phyloP scores from a whole-genome alignment of 2,329 filamentous ascomycete species.

The Leptosphaerulina australis region DNA sequence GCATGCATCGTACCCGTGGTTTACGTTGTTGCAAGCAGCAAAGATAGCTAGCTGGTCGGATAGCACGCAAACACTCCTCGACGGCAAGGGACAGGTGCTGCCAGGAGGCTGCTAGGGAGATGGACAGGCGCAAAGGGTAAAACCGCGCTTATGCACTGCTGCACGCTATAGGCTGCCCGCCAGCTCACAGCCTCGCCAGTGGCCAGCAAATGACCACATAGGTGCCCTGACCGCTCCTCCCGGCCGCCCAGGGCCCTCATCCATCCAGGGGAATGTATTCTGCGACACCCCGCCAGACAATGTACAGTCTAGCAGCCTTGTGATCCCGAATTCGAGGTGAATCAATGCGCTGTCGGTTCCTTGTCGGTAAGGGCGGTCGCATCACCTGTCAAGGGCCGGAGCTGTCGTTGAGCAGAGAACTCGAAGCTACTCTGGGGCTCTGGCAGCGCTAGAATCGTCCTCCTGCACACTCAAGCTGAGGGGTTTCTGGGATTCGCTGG shows the following conservation, averaged over 20 bases:
- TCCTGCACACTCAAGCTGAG: conserved; percentile 7
- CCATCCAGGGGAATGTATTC: conserved; percentile 35
- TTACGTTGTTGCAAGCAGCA: not conserved
- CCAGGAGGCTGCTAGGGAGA: no score
- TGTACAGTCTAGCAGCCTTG: conserved; percentile 17
- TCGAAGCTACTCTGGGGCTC: conserved; percentile 3
- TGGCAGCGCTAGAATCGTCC: conserved; percentile 19
- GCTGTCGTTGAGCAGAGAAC: not conserved
- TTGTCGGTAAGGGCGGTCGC: conserved; percentile 29
- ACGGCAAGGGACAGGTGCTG: no score
- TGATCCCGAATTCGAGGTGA: conserved; percentile 8
- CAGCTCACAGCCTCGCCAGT: conserved; percentile 31
- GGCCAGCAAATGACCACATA: conserved; percentile 29
- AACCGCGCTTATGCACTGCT: conserved; percentile 34
- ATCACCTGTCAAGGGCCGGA: conserved; percentile 17
- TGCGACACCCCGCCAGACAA: conserved; percentile 19
- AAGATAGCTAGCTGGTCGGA: not conserved
- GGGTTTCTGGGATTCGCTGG: conserved; percentile 17
- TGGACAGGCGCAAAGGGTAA: conserved; percentile 4
- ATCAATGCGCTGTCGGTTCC: conserved; percentile 20
- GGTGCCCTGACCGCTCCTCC: conserved; percentile 35
- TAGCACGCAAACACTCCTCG: not conserved
- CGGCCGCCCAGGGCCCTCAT: conserved; percentile 18
- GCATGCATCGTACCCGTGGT: not conserved
- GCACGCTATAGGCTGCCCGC: conserved; percentile 32